Conservation (phyloP, 305 asterid genomes). For the Fraxinus latifolia region DNA sequence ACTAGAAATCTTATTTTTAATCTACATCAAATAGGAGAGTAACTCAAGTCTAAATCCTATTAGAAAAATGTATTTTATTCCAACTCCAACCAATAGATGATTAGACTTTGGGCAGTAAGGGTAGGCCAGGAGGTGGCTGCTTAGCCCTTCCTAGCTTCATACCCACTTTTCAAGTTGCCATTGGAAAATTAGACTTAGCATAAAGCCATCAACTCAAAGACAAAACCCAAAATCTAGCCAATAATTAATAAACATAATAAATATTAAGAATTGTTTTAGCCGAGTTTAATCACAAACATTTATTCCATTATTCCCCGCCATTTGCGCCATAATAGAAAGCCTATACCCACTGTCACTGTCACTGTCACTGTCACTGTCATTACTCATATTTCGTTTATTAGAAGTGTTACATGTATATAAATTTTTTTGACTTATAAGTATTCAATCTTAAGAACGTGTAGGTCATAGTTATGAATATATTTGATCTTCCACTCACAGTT, state of each 20-base stretch:
- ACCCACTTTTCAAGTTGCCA: background rate
- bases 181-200: slow-evolving; percentile 1
- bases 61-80: background rate
- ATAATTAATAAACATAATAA: background rate
- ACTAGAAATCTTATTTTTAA: too few relatives aligned
- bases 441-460: background rate
- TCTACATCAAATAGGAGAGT: too few relatives aligned
- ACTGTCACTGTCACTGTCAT: slow-evolving; percentile 11
- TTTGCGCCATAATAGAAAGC: slow-evolving; percentile 27
- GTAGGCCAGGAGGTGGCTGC: background rate
- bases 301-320: slow-evolving; percentile 25
- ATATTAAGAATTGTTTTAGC: background rate
- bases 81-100: background rate
- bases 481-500: too few relatives aligned
- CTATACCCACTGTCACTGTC: slow-evolving; percentile 8
- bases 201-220: slow-evolving; percentile 17
- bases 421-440: background rate
- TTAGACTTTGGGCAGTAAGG: background rate
- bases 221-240: background rate
- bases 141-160: background rate
- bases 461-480: background rate
- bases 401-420: background rate
- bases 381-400: background rate
- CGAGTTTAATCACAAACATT: slow-evolving; percentile 10
- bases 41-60: background rate